Evolutionary conservation across 371 early-diverging fungal genomes (phyloP), one percentile per base, ranked within the genome.

Genomic region (Nematocida homosporus): DNA sequence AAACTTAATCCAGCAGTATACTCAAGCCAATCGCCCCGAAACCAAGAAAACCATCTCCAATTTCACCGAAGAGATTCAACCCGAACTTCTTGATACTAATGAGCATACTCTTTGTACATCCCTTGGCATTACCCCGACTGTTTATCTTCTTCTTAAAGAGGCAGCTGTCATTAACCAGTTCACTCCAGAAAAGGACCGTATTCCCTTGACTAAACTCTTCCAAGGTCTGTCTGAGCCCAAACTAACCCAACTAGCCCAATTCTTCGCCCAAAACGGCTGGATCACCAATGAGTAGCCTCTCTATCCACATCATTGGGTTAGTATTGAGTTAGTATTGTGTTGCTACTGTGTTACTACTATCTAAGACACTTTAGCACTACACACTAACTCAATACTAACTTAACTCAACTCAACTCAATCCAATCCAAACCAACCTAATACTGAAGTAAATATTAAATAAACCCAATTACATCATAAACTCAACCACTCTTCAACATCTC

Each of bases 191-290:
- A n/a, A 8, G 13, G 75, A 57, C 8, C 48, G 34, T 30, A 48
- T 27, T 18, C 29, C 77, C 61, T 50, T 72, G 30, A 18, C 54
- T 27, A 57, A 50, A 32, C 4, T 18, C 5, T 55, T 72, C 63
- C 75, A 59, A 48, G 60, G 60, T 50, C 75, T 72, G 40, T 23
- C 59, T n/a, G 75, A 72, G 1, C 48, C 48, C 8, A 72, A 72
- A 34, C 60, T 72, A 30, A 20, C 60, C 8, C 35, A 50, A 32
- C 34, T 72, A 20, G n/a, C 54, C 23, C 35, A 61, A 38, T 72
- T 48, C 63, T 72, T 72, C 34, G 54, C 47, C 20, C 41, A 59
- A 27, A 72, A 72, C 32, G 41, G 35, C 25, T 72, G 75, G 75
- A 61, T 72, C 42, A n/a, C n/a, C n/a, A n/a, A n/a, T n/a, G 55